Evolutionary conservation across 1,284 basidiomycete species (phyloP).

Genomic region (Microbotryomycetes sp.): DNA sequence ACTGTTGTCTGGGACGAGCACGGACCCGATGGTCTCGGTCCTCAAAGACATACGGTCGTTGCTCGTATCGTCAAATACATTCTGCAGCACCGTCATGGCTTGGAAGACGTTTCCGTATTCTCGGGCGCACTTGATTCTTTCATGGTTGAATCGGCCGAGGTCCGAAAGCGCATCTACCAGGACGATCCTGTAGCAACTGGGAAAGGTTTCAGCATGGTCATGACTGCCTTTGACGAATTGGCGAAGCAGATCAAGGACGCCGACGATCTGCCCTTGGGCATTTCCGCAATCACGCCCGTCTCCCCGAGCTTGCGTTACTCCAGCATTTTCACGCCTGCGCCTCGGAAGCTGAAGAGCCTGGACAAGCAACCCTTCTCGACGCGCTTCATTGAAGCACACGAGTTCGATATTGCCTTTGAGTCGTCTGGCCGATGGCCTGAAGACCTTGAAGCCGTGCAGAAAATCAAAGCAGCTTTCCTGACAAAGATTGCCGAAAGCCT

Average conservation of each 20-base stretch:
- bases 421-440: constrained; percentile 91
- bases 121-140: constrained; percentile 60
- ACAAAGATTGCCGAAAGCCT: constrained; percentile 48
- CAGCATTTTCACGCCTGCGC: constrained; percentile 62
- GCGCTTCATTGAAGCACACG: constrained; percentile 60
- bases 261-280: constrained; percentile 64
- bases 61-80: constrained; percentile 66
- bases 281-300: constrained; percentile 67
- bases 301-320: constrained; percentile 76
- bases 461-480: constrained; percentile 88
- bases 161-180: constrained; percentile 39
- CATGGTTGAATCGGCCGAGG: constrained; percentile 46
- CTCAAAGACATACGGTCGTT: constrained; percentile 66
- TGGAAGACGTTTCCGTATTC: constrained; percentile 49
- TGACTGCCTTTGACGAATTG: constrained; percentile 72
- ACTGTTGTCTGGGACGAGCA: constrained; percentile 80
- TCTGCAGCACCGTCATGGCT: constrained; percentile 63
- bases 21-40: constrained; percentile 48
- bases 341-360: constrained; percentile 43
- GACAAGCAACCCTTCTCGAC: constrained; percentile 44
- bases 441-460: constrained; percentile 84
- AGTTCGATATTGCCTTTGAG: constrained; percentile 77
- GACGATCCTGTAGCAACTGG: constrained; percentile 36
- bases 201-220: constrained; percentile 60
- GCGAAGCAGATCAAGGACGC: constrained; percentile 69